Conservation (phyloP, 75 land plant genomes). For the Adiantum capillusveneris region DNA sequence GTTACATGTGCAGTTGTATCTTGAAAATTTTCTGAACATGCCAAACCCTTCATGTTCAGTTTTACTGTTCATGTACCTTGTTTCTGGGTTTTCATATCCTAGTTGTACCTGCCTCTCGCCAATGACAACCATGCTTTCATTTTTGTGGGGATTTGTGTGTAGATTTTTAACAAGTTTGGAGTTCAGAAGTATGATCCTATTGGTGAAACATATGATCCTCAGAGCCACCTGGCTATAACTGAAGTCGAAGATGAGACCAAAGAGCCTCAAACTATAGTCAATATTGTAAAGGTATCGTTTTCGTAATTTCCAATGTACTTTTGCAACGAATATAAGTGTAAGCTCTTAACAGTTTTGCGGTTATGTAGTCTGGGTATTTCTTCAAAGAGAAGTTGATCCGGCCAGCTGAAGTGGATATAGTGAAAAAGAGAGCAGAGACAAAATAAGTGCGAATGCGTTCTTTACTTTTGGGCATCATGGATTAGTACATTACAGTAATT, state of each 20-base stretch:
- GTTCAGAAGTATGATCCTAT: conserved; percentile 23
- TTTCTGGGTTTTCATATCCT: no score
- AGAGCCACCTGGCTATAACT: conserved; percentile 22
- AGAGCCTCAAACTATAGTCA: conserved; percentile 25
- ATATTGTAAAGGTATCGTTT: conserved; percentile 21
- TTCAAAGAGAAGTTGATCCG: conserved; percentile 27
- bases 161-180: conserved; percentile 25
- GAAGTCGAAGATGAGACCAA: conserved; percentile 29
- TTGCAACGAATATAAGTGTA: background rate
- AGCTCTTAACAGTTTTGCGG: background rate
- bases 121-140: no score
- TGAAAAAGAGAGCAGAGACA: conserved; percentile 9
- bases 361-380: conserved; percentile 23
- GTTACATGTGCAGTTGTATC: no score
- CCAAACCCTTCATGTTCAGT: no score
- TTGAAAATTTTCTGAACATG: no score
- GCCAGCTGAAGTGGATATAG: conserved; percentile 35
- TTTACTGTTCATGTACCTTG: no score
- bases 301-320: background rate
- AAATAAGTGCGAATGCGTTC: no score
- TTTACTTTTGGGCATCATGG: no score
- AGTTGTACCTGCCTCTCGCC: no score
- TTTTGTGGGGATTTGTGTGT: no score
- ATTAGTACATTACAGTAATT: no score
- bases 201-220: conserved; percentile 27